A percentile compares a stretch with the other conserved stretches of the same genome.
Conservation (phyloP, 495 filamentous ascomycete genomes). For the Annulohypoxylon moriforme region DNA sequence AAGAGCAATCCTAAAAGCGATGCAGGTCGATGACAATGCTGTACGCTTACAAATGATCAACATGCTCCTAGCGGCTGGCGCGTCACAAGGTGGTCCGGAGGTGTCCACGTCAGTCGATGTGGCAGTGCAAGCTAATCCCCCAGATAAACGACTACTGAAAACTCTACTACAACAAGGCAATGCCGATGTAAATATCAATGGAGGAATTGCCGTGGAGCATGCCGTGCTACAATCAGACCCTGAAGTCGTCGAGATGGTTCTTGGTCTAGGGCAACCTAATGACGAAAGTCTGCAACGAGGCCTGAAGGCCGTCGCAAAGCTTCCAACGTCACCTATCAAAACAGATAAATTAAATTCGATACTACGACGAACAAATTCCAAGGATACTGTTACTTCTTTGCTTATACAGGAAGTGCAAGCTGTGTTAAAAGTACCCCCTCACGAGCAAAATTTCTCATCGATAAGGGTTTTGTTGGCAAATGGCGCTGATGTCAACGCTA, state of each 20-base stretch:
- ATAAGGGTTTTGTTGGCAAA: slow-evolving; percentile 53
- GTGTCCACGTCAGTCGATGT: slow-evolving; percentile 52
- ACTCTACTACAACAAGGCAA: slow-evolving; percentile 55
- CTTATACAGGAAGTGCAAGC: slow-evolving; percentile 56
- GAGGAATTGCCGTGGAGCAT: slow-evolving; percentile 49
- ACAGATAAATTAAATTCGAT: slow-evolving; percentile 52
- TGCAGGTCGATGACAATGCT: slow-evolving; percentile 48
- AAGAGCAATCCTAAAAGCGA: slow-evolving; percentile 51
- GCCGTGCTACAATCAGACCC: slow-evolving; percentile 53
- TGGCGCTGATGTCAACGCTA: slow-evolving; percentile 58
- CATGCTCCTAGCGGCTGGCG: slow-evolving; percentile 54
- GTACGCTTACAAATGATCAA: slow-evolving; percentile 53
- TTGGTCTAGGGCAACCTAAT: slow-evolving; percentile 53
- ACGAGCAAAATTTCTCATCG: slow-evolving; percentile 46
- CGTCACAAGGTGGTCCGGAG: slow-evolving; percentile 47
- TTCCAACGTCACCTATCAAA: slow-evolving; percentile 51
- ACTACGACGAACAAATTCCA: slow-evolving; percentile 51
- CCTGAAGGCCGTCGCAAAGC: slow-evolving; percentile 47
- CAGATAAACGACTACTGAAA: slow-evolving; percentile 52
- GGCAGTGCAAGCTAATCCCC: slow-evolving; percentile 47
- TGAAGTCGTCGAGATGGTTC: slow-evolving; percentile 55
- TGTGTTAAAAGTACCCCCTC: slow-evolving; percentile 45
- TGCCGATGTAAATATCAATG: slow-evolving; percentile 57
- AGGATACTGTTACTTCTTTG: slow-evolving; percentile 48
- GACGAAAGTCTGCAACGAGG: slow-evolving; percentile 48